Base-by-base conservation (phyloP, 2,329 filamentous ascomycete genomes). In the Shiraia bambusicola region DNA sequence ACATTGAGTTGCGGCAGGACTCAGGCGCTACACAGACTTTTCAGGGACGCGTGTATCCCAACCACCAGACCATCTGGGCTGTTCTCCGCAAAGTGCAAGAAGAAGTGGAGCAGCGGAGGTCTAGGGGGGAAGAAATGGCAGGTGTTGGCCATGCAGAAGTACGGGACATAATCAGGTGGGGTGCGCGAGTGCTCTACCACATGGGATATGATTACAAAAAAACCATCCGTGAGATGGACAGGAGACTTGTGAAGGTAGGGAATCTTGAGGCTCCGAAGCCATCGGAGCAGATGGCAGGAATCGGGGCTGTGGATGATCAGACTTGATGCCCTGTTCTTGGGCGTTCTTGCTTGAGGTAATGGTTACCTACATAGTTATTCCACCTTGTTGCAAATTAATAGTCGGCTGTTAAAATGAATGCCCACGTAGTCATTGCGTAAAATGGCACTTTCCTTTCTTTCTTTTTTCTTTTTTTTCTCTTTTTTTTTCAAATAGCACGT, bases 201-300 rank as follows among this genome's bases (percentile, higher is more conserved):
- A 42, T 67, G 38, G 65, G 65, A 10, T 54, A 57, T 25, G 62
- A 67, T 34, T 48, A 63, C 28, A 58, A 65, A 26, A 63, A 67
- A 28, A 62, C 65, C 24, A 38, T 54, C 26, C 53, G 56, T 14
- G 60, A 65, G 37, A 40, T 69, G 31, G 64, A 62, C 26, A 57
- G 46, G 42, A 50, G 45, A 37, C 57, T 68, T 28, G 56, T 49
- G 22, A 49, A 56, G 37, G 48, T 63, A 40, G 65, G 59, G 34
- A 58, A 61, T 38, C 53, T 65, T 50, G 56, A 65, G 54, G 52
- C 48, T 57, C 61, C 47, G 26, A 42, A 38, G 34, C 40, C 42
- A 31, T 34, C 40, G 48, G 34, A 34, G 4, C 27, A 45, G 28
- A 42, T 50, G 28, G 50, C 49, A 25, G 38, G 43, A 27, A 27